A percentile compares a stretch with the other conserved stretches of the same genome.
Evolutionary conservation across 106 monocot species (phyloP).

Genomic region (Vanilla planifolia): DNA sequence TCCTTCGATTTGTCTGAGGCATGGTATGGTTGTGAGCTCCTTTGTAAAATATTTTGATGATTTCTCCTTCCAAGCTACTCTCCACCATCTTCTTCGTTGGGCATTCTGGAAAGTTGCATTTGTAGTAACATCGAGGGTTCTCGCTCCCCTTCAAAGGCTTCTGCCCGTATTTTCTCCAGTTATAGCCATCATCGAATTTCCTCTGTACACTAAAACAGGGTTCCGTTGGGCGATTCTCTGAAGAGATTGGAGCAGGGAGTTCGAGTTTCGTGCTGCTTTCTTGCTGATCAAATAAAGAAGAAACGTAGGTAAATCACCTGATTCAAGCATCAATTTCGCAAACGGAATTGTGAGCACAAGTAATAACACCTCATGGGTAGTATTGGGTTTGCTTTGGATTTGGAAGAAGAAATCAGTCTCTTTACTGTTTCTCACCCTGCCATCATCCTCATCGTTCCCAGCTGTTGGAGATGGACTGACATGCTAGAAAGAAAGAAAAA

Average conservation of each 20-base stretch:
- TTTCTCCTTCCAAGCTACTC: conserved; percentile 36
- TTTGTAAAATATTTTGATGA: conserved; percentile 59
- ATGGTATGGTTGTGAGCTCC: conserved; percentile 56
- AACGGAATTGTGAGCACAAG: not conserved
- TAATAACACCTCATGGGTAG: not conserved
- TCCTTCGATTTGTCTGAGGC: conserved; percentile 47
- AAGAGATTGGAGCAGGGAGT: not conserved
- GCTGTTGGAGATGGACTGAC: conserved; percentile 30
- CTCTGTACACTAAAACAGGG: too few relatives aligned
- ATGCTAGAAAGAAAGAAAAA: conserved; percentile 1
- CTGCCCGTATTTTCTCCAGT: conserved; percentile 74
- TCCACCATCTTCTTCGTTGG: conserved; percentile 65
- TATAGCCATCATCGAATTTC: conserved; percentile 52
- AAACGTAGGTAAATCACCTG: not conserved
- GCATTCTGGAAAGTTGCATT: conserved; percentile 54
- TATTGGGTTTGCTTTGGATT: not conserved
- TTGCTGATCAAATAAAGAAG: too few relatives aligned
- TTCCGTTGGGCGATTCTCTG: not conserved
- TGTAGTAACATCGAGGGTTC: conserved; percentile 65
- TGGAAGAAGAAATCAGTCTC: conserved; percentile 41
- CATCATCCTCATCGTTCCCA: conserved; percentile 18
- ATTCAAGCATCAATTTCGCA: not conserved
- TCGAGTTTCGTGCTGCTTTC: conserved; percentile 4
- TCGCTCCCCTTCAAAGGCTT: conserved; percentile 64
- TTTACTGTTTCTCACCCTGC: conserved; percentile 20